These are phyloP conservation scores for Cucurbita ficifolia DNA, from an alignment of 306 rosid genomes.

Conservation along the genomic window DNA sequence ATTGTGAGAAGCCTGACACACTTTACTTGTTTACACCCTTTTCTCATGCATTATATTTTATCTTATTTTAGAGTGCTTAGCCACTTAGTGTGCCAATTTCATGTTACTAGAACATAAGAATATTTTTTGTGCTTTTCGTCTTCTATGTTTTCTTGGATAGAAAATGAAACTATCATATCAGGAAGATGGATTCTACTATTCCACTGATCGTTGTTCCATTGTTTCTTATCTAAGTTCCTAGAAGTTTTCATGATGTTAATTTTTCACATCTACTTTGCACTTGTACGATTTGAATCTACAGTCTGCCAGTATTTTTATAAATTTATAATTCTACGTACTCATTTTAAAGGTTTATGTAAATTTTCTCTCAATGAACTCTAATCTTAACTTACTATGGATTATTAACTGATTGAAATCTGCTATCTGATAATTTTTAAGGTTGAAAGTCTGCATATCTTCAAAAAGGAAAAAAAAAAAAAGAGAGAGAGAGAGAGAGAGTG, in stretches of 20 bases:
- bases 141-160: not conserved
- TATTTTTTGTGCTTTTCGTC: not conserved
- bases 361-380: not conserved
- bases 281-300: not conserved
- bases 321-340: not conserved
- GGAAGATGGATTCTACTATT: not conserved
- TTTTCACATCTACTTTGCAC: not conserved
- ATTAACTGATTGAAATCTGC: not conserved
- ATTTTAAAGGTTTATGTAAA: not conserved
- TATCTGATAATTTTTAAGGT: not conserved
- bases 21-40: not conserved
- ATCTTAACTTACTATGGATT: not conserved
- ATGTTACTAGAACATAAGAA: not conserved
- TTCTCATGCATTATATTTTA: not conserved
- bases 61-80: not conserved
- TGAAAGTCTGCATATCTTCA: not conserved
- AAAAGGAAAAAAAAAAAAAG: not conserved
- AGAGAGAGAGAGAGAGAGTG: not conserved
- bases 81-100: not conserved
- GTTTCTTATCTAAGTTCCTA: not conserved
- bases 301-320: not conserved
- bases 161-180: not conserved
- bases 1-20: not conserved
- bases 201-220: not conserved
- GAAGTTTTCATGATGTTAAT: not conserved